Evolutionary conservation across 2,329 filamentous ascomycete genomes (phyloP), one percentile per base, ranked within the genome.

Genomic region (Cladosporium halotolerans): DNA sequence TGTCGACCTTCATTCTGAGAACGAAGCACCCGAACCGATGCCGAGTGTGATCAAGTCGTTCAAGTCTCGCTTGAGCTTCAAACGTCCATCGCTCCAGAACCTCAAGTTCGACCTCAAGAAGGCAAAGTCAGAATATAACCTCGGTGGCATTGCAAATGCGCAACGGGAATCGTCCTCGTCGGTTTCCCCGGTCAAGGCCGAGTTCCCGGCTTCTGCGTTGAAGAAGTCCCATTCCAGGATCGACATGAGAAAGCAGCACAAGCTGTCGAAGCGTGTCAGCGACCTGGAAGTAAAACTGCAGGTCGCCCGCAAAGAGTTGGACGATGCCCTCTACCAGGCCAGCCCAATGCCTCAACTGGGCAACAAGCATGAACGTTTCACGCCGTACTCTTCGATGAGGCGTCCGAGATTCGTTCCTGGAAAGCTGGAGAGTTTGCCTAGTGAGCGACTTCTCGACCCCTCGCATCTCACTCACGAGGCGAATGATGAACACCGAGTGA

Each of bases 251-350:
- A 78, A 76, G 60, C 79, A 83, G 60, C 72, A 76, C 54, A 82
- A 80, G 57, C 68, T 84, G 32, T 70, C 74, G 39, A 82, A 81
- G 67, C 75, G 79, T 49, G 80, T 84, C 31, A 82, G 79, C 58
- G 76, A 83, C 58, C 73, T 84, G 10, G 81, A 85, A 60, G 65
- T 71, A 10, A 82, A 83, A 62, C 73, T 84, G 31, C 70, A 78
- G 13, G 72, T 73, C 34, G 80, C 80, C 8, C 73, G 79, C 33
- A 73, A 73, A 45, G 77, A 84, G 64, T 72, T 84, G 19, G 70
- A 73, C 32, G 69, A 76, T 4, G 70, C 77, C 38, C 67, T 79
- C 13, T 69, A 69, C 9, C 72, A 77, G 36, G 63, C 68, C 6
- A 68, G 69, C 5, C 69, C 72, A 1, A 58, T 68, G 14, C 72